Evolutionary conservation across 169 alveolate genomes (phyloP).

Genomic region (Fabrea salina): DNA sequence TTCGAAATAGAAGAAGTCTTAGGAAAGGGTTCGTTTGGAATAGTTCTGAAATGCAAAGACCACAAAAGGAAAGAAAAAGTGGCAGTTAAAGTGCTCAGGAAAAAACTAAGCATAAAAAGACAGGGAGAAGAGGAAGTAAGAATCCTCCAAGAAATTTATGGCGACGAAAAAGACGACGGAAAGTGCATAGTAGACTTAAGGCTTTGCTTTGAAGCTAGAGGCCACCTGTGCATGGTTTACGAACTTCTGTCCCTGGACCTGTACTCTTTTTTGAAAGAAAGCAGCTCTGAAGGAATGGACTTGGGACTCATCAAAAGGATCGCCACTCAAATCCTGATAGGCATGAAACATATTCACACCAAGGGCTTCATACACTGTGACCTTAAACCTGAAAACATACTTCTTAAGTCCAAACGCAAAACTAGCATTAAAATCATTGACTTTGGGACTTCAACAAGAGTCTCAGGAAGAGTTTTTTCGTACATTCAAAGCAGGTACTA

Average conservation of each 20-base stretch:
- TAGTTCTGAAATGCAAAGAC: neutral
- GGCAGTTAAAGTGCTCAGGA: neutral
- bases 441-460: conserved; percentile 97
- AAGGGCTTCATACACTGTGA: neutral
- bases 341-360: neutral
- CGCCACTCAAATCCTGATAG: neutral
- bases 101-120: neutral
- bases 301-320: neutral
- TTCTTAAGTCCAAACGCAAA: conserved; percentile 4
- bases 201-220: neutral
- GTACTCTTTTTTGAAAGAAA: neutral
- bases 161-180: neutral
- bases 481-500: conserved; percentile 93
- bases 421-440: conserved; percentile 92
- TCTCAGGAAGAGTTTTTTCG: conserved; percentile 92
- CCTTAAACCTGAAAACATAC: neutral
- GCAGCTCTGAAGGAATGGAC: neutral
- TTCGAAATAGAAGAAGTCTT: neutral
- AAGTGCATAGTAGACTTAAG: neutral
- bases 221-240: neutral
- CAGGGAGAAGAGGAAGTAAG: neutral
- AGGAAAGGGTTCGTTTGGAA: neutral
- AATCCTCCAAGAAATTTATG: neutral
- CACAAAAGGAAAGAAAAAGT: neutral
- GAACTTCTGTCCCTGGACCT: neutral